These are phyloP conservation scores for Heterobasidion irregulare DNA, from an alignment of 1,284 basidiomycete species.

Conservation along the genomic window DNA sequence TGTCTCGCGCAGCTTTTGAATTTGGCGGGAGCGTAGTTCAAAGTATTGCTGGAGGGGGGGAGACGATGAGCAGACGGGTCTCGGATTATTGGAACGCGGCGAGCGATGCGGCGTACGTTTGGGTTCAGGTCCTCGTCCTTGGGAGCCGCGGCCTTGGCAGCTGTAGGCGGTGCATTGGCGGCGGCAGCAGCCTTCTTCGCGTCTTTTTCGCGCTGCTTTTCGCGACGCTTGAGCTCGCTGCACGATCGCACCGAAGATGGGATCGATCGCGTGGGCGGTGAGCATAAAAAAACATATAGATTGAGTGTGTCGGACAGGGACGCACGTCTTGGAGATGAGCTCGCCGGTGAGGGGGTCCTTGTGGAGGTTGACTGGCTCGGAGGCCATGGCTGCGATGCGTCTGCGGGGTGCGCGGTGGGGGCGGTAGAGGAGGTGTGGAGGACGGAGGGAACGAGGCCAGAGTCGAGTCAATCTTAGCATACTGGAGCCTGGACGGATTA, in stretches of 20 bases:
- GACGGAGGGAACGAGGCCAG: neutral
- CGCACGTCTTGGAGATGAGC: constrained; percentile 91
- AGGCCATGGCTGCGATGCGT: constrained; percentile 32
- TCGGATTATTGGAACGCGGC: neutral
- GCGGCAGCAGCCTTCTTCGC: constrained; percentile 79
- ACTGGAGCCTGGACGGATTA: neutral
- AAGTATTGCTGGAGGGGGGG: constrained; percentile 78
- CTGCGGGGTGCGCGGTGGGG: neutral
- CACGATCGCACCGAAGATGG: constrained; percentile 3
- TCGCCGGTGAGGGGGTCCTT: constrained; percentile 89
- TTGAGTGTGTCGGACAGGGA: constrained; percentile 7
- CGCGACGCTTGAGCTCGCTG: constrained; percentile 88
- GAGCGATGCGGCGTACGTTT: constrained; percentile 45
- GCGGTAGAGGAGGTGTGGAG: neutral
- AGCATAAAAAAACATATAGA: constrained; percentile 3
- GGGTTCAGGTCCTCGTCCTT: constrained; percentile 75
- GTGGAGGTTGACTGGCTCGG: constrained; percentile 48
- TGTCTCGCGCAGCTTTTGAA: constrained; percentile 81
- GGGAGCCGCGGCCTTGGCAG: constrained; percentile 30
- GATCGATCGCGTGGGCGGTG: constrained; percentile 20
- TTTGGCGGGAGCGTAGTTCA: constrained; percentile 85
- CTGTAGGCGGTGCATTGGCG: constrained; percentile 33
- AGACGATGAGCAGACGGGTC: neutral
- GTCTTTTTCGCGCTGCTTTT: constrained; percentile 82
- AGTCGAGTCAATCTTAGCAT: constrained; percentile 11